Evolutionary conservation across 1,284 basidiomycete species (phyloP).

Genomic region (Microbotryum saponariae): DNA sequence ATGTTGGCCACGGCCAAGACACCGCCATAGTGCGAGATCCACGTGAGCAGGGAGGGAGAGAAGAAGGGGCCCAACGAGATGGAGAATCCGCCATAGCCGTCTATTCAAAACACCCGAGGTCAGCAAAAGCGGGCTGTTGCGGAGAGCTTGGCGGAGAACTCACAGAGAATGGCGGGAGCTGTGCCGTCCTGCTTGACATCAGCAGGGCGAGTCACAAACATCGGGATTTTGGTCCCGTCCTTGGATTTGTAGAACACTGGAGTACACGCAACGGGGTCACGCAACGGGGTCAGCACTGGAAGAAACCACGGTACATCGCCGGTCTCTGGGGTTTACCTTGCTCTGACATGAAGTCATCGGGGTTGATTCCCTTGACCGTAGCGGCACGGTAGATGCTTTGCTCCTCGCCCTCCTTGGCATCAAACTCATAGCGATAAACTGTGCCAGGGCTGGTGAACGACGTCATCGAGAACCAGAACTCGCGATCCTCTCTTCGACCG

Average conservation of each 20-base stretch:
- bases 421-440: constrained; percentile 57
- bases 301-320: background rate
- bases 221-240: constrained; percentile 73
- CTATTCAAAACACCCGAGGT: too few species aligned
- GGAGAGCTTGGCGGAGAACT: too few species aligned
- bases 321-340: constrained; percentile 47
- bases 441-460: constrained; percentile 69
- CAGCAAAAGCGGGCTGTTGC: too few species aligned
- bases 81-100: constrained; percentile 76
- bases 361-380: constrained; percentile 56
- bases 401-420: constrained; percentile 45
- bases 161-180: constrained; percentile 63
- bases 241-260: constrained; percentile 66
- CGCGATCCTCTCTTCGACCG: constrained; percentile 51
- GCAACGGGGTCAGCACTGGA: constrained; percentile 28
- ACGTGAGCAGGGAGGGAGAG: constrained; percentile 55
- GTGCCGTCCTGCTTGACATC: constrained; percentile 57
- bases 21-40: constrained; percentile 64
- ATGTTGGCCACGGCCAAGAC: constrained; percentile 53
- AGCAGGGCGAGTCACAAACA: constrained; percentile 77
- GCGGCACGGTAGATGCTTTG: constrained; percentile 58
- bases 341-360: constrained; percentile 62
- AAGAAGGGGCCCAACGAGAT: constrained; percentile 42
- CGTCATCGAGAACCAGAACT: constrained; percentile 60
- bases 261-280: constrained; percentile 29